Percentiles rank a stretch among this genome's conserved stretches.
Evolutionary conservation across 2,329 filamentous ascomycete species (phyloP).

Genomic region (Fusarium xyrophilum): DNA sequence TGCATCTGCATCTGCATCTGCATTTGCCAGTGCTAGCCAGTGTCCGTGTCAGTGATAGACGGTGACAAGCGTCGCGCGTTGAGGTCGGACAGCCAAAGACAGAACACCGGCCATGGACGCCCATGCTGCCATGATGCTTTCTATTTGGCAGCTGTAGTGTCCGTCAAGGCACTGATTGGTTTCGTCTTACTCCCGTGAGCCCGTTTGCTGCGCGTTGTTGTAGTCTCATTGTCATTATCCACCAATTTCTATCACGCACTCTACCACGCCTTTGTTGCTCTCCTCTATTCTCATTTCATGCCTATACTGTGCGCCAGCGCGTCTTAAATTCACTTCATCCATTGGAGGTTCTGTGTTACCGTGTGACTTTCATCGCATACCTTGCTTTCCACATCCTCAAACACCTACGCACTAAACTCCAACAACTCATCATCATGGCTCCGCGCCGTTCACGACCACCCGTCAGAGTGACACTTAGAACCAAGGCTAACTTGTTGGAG

Average conservation of each 20-base stretch:
- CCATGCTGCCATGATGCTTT: conserved; percentile 25
- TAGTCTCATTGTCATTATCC: conserved; percentile 1
- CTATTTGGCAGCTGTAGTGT: conserved; percentile 5
- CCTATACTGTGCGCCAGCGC: conserved; percentile 9
- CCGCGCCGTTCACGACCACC: conserved; percentile 23
- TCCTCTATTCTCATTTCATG: neutral
- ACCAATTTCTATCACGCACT: neutral
- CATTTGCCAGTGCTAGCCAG: conserved; percentile 1
- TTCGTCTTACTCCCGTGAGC: neutral
- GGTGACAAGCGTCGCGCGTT: conserved; percentile 28
- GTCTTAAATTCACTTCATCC: neutral
- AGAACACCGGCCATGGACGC: conserved; percentile 5
- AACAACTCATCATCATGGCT: conserved; percentile 25
- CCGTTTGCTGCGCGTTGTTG: neutral
- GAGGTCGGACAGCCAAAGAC: conserved; percentile 28
- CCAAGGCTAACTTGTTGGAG: conserved; percentile 60
- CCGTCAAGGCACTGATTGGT: neutral
- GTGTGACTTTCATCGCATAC: conserved; percentile 6
- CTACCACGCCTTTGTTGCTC: neutral
- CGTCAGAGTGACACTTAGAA: conserved; percentile 16
- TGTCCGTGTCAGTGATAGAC: conserved; percentile 14
- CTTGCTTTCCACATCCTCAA: conserved; percentile 1
- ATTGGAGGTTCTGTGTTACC: conserved; percentile 8
- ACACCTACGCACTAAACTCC: neutral
- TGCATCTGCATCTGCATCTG: conserved; percentile 6